Evolutionary conservation across 257 asterid species (phyloP).

Genomic region (Solanum chmielewskii): DNA sequence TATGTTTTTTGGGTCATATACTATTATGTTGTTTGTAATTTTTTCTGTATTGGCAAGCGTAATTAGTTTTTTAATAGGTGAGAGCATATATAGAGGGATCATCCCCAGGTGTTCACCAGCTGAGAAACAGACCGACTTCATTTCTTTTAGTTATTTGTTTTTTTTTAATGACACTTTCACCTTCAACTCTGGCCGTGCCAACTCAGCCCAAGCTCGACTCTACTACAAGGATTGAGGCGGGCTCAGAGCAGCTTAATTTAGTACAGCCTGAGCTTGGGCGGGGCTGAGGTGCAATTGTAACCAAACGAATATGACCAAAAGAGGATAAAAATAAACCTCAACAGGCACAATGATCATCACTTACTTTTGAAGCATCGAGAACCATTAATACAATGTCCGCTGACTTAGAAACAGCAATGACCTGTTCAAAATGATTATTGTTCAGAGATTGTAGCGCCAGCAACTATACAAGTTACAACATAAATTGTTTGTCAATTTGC

Average conservation of each 20-base stretch:
- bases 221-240: not conserved
- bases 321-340: not conserved
- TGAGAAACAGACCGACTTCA: not conserved
- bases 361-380: slow-evolving; percentile 64
- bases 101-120: not conserved
- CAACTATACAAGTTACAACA: not conserved
- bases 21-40: not conserved
- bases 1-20: not conserved
- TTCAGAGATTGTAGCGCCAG: not conserved
- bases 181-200: not conserved
- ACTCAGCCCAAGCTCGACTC: not conserved
- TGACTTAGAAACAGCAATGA: slow-evolving; percentile 93
- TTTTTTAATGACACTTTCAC: not conserved
- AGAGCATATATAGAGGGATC: not conserved
- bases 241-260: not conserved
- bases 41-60: not conserved
- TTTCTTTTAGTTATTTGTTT: not conserved
- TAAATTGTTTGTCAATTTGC: not conserved
- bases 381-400: slow-evolving; percentile 92
- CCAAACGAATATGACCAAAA: not conserved
- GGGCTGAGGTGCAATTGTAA: not conserved
- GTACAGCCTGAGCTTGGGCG: not conserved
- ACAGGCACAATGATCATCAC: not conserved
- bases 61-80: not conserved
- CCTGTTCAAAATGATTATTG: slow-evolving; percentile 35